Percentiles rank a stretch among this genome's conserved stretches.
Evolutionary conservation across 2,329 filamentous ascomycete genomes (phyloP).

Genomic region (Apiospora pterosperma): DNA sequence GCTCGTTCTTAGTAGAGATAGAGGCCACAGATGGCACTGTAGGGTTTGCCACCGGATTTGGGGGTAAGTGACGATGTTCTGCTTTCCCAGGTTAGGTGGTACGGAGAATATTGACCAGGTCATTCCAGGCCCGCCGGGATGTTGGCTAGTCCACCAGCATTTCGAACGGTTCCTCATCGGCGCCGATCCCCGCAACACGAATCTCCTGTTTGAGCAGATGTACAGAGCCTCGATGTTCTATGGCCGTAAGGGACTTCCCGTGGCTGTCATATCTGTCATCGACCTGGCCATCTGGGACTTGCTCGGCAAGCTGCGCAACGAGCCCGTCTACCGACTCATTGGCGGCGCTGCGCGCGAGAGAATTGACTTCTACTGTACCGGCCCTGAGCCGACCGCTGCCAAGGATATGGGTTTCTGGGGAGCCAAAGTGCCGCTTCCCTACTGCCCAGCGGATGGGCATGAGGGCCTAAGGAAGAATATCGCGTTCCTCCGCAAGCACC

Average conservation of each 20-base stretch:
- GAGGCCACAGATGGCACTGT: conserved; percentile 88
- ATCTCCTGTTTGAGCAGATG: conserved; percentile 94
- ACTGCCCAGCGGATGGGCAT: conserved; percentile 82
- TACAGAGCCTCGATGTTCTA: conserved; percentile 97
- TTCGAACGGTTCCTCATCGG: conserved; percentile 90
- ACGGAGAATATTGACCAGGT: not conserved
- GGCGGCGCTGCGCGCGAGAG: conserved; percentile 83
- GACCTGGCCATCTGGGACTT: conserved; percentile 93
- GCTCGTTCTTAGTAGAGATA: conserved; percentile 87
- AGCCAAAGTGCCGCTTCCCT: conserved; percentile 85
- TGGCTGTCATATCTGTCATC: conserved; percentile 91
- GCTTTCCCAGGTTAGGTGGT: no score
- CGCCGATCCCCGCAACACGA: conserved; percentile 85
- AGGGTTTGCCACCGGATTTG: conserved; percentile 91
- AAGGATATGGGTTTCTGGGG: conserved; percentile 87
- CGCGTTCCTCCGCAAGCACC: conserved; percentile 81
- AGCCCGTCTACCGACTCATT: conserved; percentile 93
- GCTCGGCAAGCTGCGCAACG: conserved; percentile 83
- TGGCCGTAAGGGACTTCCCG: conserved; percentile 84
- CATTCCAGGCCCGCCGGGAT: conserved; percentile 70
- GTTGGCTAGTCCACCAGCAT: conserved; percentile 91
- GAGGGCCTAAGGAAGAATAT: conserved; percentile 84
- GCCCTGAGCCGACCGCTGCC: conserved; percentile 76
- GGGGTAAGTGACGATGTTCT: conserved; percentile 48
- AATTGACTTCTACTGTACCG: conserved; percentile 92